A percentile compares a stretch with the other conserved stretches of the same genome.
phyloP scores from a whole-genome alignment of 495 filamentous ascomycete species.

The Parathielavia hyrcaniae region DNA sequence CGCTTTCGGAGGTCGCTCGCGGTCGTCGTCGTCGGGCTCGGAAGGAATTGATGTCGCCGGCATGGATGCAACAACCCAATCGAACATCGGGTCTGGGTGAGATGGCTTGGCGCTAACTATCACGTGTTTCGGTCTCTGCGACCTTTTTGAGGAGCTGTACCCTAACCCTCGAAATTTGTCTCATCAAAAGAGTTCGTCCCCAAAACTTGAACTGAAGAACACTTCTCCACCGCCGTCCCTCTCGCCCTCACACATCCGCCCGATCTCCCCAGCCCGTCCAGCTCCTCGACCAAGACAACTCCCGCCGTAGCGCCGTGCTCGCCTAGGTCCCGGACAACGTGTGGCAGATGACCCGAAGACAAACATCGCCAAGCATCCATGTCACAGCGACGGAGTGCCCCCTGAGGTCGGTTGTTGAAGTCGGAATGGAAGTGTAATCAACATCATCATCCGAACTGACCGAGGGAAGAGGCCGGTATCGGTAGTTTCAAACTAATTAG shows the following conservation, averaged over 20 bases:
- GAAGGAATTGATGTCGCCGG: constrained; percentile 9
- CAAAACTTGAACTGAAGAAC: no score
- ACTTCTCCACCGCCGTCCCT: constrained; percentile 42
- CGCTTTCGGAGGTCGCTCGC: neutral
- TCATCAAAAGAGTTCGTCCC: no score
- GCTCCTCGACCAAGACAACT: constrained; percentile 35
- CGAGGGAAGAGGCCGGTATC: no score
- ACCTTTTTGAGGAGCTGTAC: neutral
- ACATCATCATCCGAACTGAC: no score
- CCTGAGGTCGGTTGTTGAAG: no score
- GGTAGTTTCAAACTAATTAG: no score
- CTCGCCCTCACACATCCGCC: constrained; percentile 12
- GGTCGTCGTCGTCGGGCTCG: neutral
- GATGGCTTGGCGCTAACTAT: neutral
- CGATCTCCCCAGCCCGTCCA: constrained; percentile 25
- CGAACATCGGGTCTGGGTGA: neutral
- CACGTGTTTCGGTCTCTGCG: neutral
- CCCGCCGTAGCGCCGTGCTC: constrained; percentile 50
- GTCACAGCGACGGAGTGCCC: no score
- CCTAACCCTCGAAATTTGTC: constrained; percentile 19
- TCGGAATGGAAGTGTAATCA: no score
- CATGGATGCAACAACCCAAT: no score
- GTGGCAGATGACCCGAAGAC: no score
- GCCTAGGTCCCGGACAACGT: no score
- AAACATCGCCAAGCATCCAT: no score